Evolutionary conservation across 345 rosid species (phyloP).

Genomic region (Linum trigynum): DNA sequence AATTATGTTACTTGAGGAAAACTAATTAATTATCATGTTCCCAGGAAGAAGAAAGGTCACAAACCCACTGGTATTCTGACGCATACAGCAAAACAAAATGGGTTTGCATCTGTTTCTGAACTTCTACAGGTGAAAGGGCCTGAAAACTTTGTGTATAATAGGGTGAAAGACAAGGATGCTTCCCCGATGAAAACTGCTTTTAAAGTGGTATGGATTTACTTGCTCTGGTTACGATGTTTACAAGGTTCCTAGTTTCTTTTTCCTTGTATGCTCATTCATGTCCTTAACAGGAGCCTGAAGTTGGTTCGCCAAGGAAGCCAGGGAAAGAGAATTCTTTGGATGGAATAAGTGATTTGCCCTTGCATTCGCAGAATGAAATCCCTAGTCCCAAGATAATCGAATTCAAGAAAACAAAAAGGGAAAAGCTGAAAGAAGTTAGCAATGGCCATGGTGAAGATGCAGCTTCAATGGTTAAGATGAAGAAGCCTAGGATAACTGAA

Average conservation of each 20-base stretch:
- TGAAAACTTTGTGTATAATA: constrained; percentile 21
- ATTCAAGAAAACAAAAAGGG: constrained; percentile 31
- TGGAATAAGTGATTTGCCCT: constrained; percentile 23
- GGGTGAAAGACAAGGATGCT: constrained; percentile 15
- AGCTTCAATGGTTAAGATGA: constrained; percentile 9
- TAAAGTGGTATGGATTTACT: constrained; percentile 21
- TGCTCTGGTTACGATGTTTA: not conserved
- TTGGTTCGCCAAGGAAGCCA: constrained; percentile 25
- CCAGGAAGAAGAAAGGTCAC: constrained; percentile 68
- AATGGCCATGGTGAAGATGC: constrained; percentile 17
- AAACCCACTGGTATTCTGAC: constrained; percentile 62
- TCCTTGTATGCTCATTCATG: constrained; percentile 8
- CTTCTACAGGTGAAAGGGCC: constrained; percentile 40
- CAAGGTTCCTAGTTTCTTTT: not conserved
- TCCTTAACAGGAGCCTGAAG: constrained; percentile 25
- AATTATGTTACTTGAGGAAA: not conserved
- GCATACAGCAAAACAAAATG: constrained; percentile 50
- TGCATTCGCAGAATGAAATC: constrained; percentile 11
- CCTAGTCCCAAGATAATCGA: constrained; percentile 17
- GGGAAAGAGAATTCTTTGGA: constrained; percentile 55
- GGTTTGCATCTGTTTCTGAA: constrained; percentile 66
- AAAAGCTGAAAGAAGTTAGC: constrained; percentile 30
- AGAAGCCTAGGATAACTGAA: constrained; percentile 17
- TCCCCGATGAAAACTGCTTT: constrained; percentile 21
- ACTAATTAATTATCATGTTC: constrained; percentile 10